Evolutionary conservation across 2,329 filamentous ascomycete species (phyloP), one percentile per base, ranked within the genome.

Genomic region (Apiospora sp.): DNA sequence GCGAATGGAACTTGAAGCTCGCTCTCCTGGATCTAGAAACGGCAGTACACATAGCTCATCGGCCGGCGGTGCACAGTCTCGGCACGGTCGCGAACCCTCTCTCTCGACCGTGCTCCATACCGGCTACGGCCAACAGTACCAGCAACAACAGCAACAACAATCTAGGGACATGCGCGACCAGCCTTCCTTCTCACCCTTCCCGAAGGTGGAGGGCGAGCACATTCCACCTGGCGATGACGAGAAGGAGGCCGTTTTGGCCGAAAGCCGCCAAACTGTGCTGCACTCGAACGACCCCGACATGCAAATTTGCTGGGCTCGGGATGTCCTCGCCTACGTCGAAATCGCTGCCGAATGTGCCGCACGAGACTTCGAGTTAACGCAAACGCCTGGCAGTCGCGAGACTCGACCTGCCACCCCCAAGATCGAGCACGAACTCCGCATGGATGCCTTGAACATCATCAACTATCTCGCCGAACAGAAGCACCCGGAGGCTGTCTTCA

Each of bases 281-380:
- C 94, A 95, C 80, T 98, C 95, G 67, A 97, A 97, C 79, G 95
- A 99, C 81, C 94, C 97, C 68, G 92, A 97, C 77, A 97, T 97
- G 91, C 96, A 99, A 85, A 89, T 99, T 79, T 94, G 94, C 74
- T 99, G 96, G 96, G 96, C 96, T 54, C 93, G 97, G 80, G 96
- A 98, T 83, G 92, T 95, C 64, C 88, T 99, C 73, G 91, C 92
- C 71, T 98, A 95, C 86, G 94, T 96, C 44, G 96, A 98, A 79
- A 92, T 95, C 72, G 90, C 94, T 68, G 89, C 92, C 79, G 92
- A 97, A 77, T 92, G 95, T 73, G 91, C 93, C 78, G 86, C 91
- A 73, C 91, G 94, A 72, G 89, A 95, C 61, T 81, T 82, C 75
- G 79, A 82, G 73, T 71, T 80, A 74, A n/a, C 80, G 74, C 80